These are phyloP conservation scores for Fusarium mundagurra DNA, from an alignment of 2,329 filamentous ascomycete genomes.

Conservation along the genomic window DNA sequence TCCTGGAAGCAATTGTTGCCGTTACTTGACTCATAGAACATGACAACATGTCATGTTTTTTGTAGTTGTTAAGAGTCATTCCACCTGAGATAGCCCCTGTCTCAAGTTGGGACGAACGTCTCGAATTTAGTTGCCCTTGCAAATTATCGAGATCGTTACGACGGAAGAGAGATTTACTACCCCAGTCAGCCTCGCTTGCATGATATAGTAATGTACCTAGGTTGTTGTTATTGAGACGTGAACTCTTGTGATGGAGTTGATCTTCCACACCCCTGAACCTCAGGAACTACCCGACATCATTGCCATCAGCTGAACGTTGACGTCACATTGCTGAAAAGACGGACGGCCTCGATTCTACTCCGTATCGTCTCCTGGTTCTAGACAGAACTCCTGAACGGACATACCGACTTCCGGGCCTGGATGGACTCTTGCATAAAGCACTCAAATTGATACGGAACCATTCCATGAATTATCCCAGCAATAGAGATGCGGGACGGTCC, in stretches of 20 bases:
- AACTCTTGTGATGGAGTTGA: not conserved
- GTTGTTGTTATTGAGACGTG: not conserved
- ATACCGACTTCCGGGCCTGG: constrained; percentile 5
- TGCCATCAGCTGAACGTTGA: constrained; percentile 8
- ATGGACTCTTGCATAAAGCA: constrained; percentile 7
- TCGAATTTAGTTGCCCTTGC: constrained; percentile 22
- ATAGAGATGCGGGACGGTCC: not conserved
- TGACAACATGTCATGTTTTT: not conserved
- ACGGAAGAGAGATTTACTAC: not conserved
- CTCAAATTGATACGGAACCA: not conserved
- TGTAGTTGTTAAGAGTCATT: constrained; percentile 2
- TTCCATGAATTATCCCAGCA: not conserved
- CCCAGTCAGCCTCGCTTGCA: not conserved
- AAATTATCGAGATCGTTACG: constrained; percentile 9
- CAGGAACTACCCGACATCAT: not conserved
- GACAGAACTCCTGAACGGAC: not conserved
- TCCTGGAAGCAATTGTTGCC: not conserved
- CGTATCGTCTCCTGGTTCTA: not conserved
- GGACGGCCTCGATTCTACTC: not conserved
- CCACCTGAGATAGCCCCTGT: constrained; percentile 31
- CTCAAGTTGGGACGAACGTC: constrained; percentile 32
- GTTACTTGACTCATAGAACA: not conserved
- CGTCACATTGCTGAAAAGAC: constrained; percentile 16
- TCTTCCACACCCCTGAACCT: not conserved
- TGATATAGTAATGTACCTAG: not conserved